These are phyloP conservation scores for Articulospora tetracladia DNA, from an alignment of 495 filamentous ascomycete species.

Conservation along the genomic window DNA sequence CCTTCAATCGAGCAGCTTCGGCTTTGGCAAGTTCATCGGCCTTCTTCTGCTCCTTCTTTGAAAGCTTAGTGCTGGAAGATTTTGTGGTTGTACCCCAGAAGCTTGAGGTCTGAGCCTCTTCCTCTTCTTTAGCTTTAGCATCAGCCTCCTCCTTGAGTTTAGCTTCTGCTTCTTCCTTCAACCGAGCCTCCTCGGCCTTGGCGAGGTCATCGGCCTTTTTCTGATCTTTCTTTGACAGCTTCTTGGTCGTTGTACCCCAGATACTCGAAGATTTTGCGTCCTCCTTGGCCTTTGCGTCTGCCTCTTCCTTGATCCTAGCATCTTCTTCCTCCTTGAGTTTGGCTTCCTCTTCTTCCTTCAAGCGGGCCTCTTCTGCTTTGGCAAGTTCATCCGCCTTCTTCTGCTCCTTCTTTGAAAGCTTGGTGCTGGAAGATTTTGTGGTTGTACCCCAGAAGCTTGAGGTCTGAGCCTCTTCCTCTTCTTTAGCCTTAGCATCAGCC, in stretches of 20 bases:
- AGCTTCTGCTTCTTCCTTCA: constrained; percentile 5
- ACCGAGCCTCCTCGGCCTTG: constrained; percentile 20
- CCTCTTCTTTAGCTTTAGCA: constrained; percentile 10
- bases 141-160: constrained; percentile 7
- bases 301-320: constrained; percentile 17
- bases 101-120: constrained; percentile 24
- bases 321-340: constrained; percentile 17
- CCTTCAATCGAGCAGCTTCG: constrained; percentile 6
- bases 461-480: constrained; percentile 1
- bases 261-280: constrained; percentile 23
- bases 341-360: constrained; percentile 12
- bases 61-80: not conserved
- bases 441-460: too few relatives aligned
- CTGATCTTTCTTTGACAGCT: constrained; percentile 35
- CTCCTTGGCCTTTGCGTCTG: not conserved
- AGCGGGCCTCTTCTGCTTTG: constrained; percentile 14
- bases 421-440: too few relatives aligned
- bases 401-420: constrained; percentile 19
- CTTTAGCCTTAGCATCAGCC: not conserved
- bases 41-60: not conserved
- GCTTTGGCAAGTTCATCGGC: not conserved
- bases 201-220: constrained; percentile 20
- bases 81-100: constrained; percentile 40
- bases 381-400: constrained; percentile 6
- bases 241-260: constrained; percentile 13